Base-by-base conservation (phyloP, 139 green algal species). In the Tetradesmus obliquus region DNA sequence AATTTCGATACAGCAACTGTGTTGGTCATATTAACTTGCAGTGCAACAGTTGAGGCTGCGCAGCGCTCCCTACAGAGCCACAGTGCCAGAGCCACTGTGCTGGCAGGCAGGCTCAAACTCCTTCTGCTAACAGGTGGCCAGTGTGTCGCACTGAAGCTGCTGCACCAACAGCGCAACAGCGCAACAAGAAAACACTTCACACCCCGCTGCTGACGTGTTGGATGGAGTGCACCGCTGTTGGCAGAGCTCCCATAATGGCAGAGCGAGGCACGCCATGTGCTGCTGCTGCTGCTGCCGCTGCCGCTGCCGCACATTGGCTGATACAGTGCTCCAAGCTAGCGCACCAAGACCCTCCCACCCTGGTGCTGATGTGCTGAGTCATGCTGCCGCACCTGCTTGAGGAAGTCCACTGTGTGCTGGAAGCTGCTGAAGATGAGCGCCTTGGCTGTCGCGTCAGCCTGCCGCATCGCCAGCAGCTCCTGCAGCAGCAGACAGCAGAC, bases 361-460 rank as follows among this genome's bases (percentile, higher is more conserved):
- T 45, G 32, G 32, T 45, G 32, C 32, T 45, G 32, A 45, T 45
- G 32, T 45, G 32, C 32, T 45, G 32, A 45, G 32, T 45, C 32
- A 45, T 45, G 32, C 32, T 45, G 22, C 79, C 54, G 32, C 45
- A 84, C 22, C 45, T 84, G 45, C 45, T 84, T 4, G 5, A 84
- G 19, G 45, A 45, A 45, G 32, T 45, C 32, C 32, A 45, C n/a
- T 15, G 79, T 84, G 32, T 12, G 13, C n/a, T 84, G 24, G 79
- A 84, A 84, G 79, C 79, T 84, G 79, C 79, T 84, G 79, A 84
- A 84, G 19, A 84, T 84, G 10, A 84, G 79, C n/a, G 79, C 79
- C 79, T 84, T 84, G 79, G 45, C 45, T 20, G 22, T 84, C 3
- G 79, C 9, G n/a, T 57, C 79, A 58, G 79, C n/a, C 2, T 12